Base-by-base conservation (phyloP, 352 stramenopile species). In the Phytopythium sindhum region DNA sequence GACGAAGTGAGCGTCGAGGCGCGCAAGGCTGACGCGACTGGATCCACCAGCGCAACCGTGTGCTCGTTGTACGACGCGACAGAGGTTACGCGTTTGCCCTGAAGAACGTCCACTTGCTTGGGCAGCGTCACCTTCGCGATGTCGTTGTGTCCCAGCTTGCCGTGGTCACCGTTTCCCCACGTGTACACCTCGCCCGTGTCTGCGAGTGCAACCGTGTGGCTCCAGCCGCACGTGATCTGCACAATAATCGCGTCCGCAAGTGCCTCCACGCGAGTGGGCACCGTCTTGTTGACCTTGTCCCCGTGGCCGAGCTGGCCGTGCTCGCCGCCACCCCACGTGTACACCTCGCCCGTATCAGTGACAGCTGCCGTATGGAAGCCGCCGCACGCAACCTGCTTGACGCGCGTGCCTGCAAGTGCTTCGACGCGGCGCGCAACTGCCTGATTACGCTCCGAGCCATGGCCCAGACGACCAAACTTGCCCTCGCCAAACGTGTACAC, bases 1-100 rank as follows among this genome's bases (percentile, higher is more conserved):
- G 88, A 94, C 58, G 87, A 97, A 42, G 80, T 93, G 23, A 95
- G 70, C 61, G 93, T 73, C 21, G 81, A 91, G 23, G 86, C 80
- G 26, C 83, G 86, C n/a, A 91, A 65, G 14, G 80, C 90, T 1
- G 53, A 59, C 15, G 82, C 87, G 53, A 92, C 72, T 2, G 88
- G 86, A 41, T 96, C 87, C 39, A 94, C 91, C 2, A 99, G 78
- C 29, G 93, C 95, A 5, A 97, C 91, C 6, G 96, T 99, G 74
- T 99, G 96, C 61, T 99, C 96, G 64, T 99, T 99, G 82, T 99
- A 99, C n/a, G 93, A 98, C 26, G 96, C 95, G 11, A 99, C 89
- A 33, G 89, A 86, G n/a, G 98, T 87, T n/a, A 99, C 95, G 21
- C 89, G 90, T 69, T 98, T 97, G 39, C 84, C 74, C 29, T 96